Percentiles rank a stretch among this genome's conserved stretches.
Conservation (phyloP, 176 grass and related monocot species). For the Aegilops umbellulata region DNA sequence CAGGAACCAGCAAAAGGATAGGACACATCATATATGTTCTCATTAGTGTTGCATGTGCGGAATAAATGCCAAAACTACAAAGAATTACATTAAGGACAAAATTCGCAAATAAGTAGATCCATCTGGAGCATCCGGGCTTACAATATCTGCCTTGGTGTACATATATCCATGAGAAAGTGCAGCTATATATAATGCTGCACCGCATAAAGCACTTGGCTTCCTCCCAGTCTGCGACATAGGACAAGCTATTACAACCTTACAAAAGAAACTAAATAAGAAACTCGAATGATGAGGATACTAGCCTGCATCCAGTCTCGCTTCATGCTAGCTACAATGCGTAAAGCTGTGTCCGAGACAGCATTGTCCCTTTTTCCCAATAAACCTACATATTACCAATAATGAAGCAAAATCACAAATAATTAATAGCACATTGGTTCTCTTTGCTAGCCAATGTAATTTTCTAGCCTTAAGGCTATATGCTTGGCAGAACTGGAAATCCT, state of each 20-base stretch:
- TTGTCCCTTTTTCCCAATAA: constrained; percentile 64
- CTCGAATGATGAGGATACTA: constrained; percentile 21
- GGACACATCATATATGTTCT: too few relatives aligned
- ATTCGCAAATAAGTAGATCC: constrained; percentile 24
- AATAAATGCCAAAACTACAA: background rate
- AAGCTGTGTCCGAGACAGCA: constrained; percentile 61
- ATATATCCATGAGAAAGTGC: constrained; percentile 66
- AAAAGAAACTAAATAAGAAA: constrained; percentile 29
- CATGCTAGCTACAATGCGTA: constrained; percentile 83
- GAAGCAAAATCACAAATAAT: background rate
- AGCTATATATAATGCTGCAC: constrained; percentile 89
- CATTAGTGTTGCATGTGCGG: too few relatives aligned
- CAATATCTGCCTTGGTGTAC: constrained; percentile 83
- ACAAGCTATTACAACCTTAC: background rate
- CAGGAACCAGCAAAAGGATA: background rate
- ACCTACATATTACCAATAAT: constrained; percentile 42
- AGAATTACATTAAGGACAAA: background rate
- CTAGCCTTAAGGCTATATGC: background rate
- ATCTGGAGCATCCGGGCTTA: constrained; percentile 30
- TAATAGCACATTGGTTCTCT: background rate
- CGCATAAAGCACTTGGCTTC: constrained; percentile 93
- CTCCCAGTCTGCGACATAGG: constrained; percentile 69
- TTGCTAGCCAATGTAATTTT: background rate
- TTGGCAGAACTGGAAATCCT: background rate
- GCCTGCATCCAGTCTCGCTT: constrained; percentile 94